A percentile compares a stretch with the other conserved stretches of the same genome.
These are phyloP conservation scores for Alternaria rosae DNA, from an alignment of 2,329 filamentous ascomycete species.

Conservation along the genomic window DNA sequence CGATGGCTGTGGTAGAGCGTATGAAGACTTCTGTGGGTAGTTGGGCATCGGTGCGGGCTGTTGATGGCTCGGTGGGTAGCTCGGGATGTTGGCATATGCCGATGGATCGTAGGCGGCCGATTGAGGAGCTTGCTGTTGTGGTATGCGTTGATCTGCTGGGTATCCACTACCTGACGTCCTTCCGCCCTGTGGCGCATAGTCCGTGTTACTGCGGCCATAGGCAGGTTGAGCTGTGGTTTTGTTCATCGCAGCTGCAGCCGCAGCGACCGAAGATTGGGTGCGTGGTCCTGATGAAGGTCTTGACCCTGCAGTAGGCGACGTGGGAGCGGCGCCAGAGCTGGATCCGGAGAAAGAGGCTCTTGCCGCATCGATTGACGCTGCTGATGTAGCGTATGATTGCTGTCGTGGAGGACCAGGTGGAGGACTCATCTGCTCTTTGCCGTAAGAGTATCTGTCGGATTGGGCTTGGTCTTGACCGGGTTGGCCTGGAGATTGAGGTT, in stretches of 20 bases:
- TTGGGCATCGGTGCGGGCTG: constrained; percentile 40
- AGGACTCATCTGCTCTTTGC: constrained; percentile 52
- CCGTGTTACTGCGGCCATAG: constrained; percentile 56
- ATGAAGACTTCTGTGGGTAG: constrained; percentile 48
- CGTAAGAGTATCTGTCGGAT: constrained; percentile 57
- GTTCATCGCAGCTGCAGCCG: constrained; percentile 57
- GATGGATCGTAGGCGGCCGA: constrained; percentile 77
- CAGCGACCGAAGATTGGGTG: constrained; percentile 56
- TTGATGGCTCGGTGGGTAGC: constrained; percentile 44
- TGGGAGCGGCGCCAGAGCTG: constrained; percentile 48
- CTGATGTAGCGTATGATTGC: constrained; percentile 51
- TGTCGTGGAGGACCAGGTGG: constrained; percentile 50
- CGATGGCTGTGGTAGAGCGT: constrained; percentile 51
- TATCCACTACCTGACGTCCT: constrained; percentile 46
- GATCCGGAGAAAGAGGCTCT: constrained; percentile 53
- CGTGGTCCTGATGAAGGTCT: constrained; percentile 57
- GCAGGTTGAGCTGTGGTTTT: constrained; percentile 51
- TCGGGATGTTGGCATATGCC: constrained; percentile 68
- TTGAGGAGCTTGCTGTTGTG: constrained; percentile 54
- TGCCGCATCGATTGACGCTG: constrained; percentile 57
- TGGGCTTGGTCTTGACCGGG: constrained; percentile 52
- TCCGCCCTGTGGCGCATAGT: constrained; percentile 47
- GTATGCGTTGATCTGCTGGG: constrained; percentile 50
- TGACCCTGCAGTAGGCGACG: constrained; percentile 56
- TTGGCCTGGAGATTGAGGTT: constrained; percentile 41